Evolutionary conservation across 2,329 filamentous ascomycete genomes (phyloP), one percentile per base, ranked within the genome.

Genomic region (Thelonectria discophora): DNA sequence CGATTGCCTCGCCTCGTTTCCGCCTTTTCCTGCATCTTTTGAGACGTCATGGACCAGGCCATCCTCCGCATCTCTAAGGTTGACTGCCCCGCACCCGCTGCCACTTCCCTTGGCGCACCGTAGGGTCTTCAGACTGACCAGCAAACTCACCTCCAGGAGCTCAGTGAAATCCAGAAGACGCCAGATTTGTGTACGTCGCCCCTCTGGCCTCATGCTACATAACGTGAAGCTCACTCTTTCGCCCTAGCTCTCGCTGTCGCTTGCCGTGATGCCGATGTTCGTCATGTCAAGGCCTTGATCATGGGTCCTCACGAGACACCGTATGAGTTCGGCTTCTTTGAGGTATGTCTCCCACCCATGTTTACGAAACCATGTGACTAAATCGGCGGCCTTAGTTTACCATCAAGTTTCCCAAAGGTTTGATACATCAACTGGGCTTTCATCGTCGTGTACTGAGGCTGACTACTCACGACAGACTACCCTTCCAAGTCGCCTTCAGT

Each of bases 241-340:
- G 43, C 37, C 30, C 27, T 47, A 94, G 92, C 94, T 30, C 86
- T 98, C 65, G 92, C 92, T 11, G 93, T 97, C 50, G 91, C 92
- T 58, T 97, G 91, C 74, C 86, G 91, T 53, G 95, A 98, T 77
- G 85, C 88, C 69, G 93, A 99, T 76, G 92, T 98, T 63, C 90
- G 94, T 57, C 90, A 92, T 74, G 90, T 98, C 51, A 90, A 88
- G 74, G 93, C 94, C 50, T 78, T 98, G 65, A 94, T 98, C 71
- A 88, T 98, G 68, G 95, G 95, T 0, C 94, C 95, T 21, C 93
- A 94, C 66, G 94, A 95, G 70, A 97, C 94, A 1, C 94, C 94
- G 0, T 99, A 99, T 77, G 94, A 97, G 77, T 97, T 96, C 74
- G 95, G 95, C 3, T 97, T 97, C 79, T 98, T 97, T 74, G 93